Base-by-base conservation (phyloP, 495 filamentous ascomycete species). In the Glarea lozoyensis region DNA sequence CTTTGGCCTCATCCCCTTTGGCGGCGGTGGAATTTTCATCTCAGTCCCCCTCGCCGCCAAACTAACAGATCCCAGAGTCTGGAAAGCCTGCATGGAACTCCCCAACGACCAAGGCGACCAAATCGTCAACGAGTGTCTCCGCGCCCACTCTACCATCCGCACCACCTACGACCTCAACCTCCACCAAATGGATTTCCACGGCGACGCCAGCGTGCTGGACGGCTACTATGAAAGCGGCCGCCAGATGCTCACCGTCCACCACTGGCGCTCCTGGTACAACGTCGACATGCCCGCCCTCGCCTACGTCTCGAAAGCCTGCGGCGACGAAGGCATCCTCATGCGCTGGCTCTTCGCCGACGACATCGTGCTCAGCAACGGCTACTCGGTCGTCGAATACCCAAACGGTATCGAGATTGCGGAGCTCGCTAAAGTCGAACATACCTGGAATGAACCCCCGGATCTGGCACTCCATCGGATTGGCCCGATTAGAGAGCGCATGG, bases 1-100 rank as follows among this genome's bases (percentile, higher is more conserved):
- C 15, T 82, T 75, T 53, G 81, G 81, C 2, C 67, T 75, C 53
- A 77, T 81, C 62, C 79, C 77, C 11, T 84, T 75, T 52, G 81
- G 81, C 45, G 81, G 81, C 45, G 81, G 78, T 13, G 82, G 82
- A 51, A 66, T 81, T 16, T 84, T 84, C 48, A 60, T 86, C 21
- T 78, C 73, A 12, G 60, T 70, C 34, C 72, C 80, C 7, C 65
- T 85, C 10, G 70, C 78, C 5, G 61, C 65, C 15, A 56, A 71
- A 32, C 56, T 84, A 15, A 65, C 65, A 18, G 57, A 65, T n/a
- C 63, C 73, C 42, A 68, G 43, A 4, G 32, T 47, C 15, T 46
- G 39, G 46, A 33, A 44, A 1, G 22, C n/a, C 15, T 54, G 51
- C 34, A 36, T 54, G 13, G 19, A 36, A 3, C 36, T 17, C n/a